A percentile compares a stretch with the other conserved stretches of the same genome.
These are phyloP conservation scores for Hymenoscyphus occultus DNA, from an alignment of 2,329 filamentous ascomycete species.

Conservation along the genomic window DNA sequence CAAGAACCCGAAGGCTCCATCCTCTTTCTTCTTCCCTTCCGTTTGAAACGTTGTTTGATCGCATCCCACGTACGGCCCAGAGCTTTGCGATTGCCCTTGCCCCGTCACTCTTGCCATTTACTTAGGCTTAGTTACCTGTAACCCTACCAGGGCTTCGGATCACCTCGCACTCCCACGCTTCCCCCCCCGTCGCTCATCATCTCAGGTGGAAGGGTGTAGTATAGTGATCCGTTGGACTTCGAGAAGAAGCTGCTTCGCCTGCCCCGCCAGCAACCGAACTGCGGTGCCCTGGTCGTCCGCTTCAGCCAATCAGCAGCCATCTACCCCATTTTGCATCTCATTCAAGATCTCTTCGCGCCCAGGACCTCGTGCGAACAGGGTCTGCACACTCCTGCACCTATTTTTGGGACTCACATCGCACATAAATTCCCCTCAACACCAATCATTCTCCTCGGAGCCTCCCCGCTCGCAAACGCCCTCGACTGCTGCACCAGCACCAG, in stretches of 20 bases:
- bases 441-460: constrained; percentile 5
- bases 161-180: neutral
- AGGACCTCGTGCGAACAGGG: constrained; percentile 2
- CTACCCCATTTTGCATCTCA: neutral
- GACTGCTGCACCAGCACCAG: constrained; percentile 7
- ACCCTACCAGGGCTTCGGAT: constrained; percentile 7
- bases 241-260: constrained; percentile 9
- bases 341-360: constrained; percentile 2
- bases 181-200: constrained; percentile 9
- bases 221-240: constrained; percentile 6
- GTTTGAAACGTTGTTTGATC: constrained; percentile 2
- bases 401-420: neutral
- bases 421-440: neutral
- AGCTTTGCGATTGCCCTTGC: too few relatives aligned
- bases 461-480: constrained; percentile 25
- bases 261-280: constrained; percentile 7
- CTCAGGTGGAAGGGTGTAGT: neutral
- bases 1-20: neutral
- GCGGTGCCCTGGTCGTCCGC: neutral
- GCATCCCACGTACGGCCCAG: neutral
- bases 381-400: constrained; percentile 3
- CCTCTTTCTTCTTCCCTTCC: neutral
- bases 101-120: neutral
- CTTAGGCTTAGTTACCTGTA: too few relatives aligned
- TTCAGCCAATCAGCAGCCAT: constrained; percentile 10